Percentiles rank a stretch among this genome's conserved stretches.
phyloP scores from a whole-genome alignment of 1,284 basidiomycete genomes.

The Boletus sp. region DNA sequence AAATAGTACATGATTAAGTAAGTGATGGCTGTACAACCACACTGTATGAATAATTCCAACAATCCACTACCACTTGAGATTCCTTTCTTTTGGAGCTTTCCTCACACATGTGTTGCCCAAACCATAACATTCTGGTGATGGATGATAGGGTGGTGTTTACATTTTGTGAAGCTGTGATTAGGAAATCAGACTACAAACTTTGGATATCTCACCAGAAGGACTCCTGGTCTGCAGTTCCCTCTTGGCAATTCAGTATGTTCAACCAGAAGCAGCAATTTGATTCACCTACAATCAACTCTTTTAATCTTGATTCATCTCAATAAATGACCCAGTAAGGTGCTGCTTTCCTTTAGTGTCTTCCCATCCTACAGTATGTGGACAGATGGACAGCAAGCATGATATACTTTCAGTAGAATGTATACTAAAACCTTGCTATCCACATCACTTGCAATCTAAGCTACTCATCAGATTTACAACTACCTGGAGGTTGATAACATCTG shows the following conservation, averaged over 20 bases:
- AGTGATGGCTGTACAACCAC: no score
- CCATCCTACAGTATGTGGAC: conserved; percentile 59
- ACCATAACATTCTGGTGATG: no score
- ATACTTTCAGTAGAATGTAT: conserved; percentile 61
- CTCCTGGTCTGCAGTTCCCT: conserved; percentile 57
- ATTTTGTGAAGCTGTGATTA: no score
- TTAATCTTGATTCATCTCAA: conserved; percentile 58
- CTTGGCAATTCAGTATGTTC: neutral
- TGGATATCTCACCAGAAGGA: conserved; percentile 65
- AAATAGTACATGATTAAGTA: no score
- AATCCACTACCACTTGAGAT: no score
- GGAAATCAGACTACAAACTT: no score
- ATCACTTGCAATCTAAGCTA: neutral
- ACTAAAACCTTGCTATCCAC: conserved; percentile 20
- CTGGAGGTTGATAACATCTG: conserved; percentile 77
- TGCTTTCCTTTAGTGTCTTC: conserved; percentile 59
- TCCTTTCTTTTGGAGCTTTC: no score
- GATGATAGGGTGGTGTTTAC: no score
- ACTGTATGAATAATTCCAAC: no score
- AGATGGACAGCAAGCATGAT: conserved; percentile 46
- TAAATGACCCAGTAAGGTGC: conserved; percentile 51
- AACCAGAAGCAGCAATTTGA: conserved; percentile 50
- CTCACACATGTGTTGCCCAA: no score
- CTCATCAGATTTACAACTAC: conserved; percentile 66
- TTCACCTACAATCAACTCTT: conserved; percentile 53